These are phyloP conservation scores for Exophiala lecanii-corni DNA, from an alignment of 2,329 filamentous ascomycete species.

Conservation along the genomic window DNA sequence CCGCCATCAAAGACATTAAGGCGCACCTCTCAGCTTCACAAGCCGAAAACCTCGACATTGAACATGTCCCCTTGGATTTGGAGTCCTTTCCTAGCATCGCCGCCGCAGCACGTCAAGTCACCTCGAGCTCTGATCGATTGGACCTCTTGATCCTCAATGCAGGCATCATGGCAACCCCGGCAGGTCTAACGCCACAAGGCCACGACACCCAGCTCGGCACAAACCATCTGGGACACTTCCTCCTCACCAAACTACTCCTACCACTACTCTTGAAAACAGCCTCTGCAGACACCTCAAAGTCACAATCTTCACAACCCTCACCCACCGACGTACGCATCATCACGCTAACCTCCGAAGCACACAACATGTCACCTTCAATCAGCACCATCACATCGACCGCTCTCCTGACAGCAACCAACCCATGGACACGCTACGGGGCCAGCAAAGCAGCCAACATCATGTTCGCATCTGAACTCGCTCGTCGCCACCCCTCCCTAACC, in stretches of 20 bases:
- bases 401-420: conserved; percentile 32
- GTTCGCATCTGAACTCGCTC: conserved; percentile 43
- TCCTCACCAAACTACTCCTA: conserved; percentile 42
- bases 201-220: conserved; percentile 45
- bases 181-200: conserved; percentile 36
- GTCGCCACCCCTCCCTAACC: conserved; percentile 37
- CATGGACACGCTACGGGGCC: conserved; percentile 47
- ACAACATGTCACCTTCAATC: conserved; percentile 32
- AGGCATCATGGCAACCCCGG: conserved; percentile 42
- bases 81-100: conserved; percentile 47
- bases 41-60: conserved; percentile 35
- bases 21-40: conserved; percentile 21
- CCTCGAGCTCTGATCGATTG: conserved; percentile 37
- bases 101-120: conserved; percentile 41
- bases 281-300: conserved; percentile 18
- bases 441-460: conserved; percentile 50
- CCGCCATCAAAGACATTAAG: conserved; percentile 42
- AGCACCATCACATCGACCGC: conserved; percentile 36
- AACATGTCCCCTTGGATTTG: conserved; percentile 47
- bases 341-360: conserved; percentile 36
- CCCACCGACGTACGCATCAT: conserved; percentile 34
- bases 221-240: conserved; percentile 45
- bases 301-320: background rate
- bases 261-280: conserved; percentile 37
- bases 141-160: conserved; percentile 46